Percentiles rank a stretch among this genome's conserved stretches.
phyloP scores from a whole-genome alignment of 1,284 basidiomycete genomes.

The Grifola frondosa region DNA sequence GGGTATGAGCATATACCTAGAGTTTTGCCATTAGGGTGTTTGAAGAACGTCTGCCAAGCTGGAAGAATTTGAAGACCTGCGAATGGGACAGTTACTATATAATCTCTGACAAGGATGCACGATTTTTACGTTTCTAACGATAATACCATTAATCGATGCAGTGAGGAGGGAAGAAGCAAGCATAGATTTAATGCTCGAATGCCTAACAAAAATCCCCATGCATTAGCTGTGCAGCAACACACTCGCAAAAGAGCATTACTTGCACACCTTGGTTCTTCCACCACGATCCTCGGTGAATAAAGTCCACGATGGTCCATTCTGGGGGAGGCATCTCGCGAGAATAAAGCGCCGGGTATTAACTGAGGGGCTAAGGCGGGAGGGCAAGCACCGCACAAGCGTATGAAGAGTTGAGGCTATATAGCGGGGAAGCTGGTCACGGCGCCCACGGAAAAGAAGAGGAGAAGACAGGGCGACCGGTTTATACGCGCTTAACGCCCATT shows the following conservation, averaged over 20 bases:
- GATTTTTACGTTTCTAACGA: no score
- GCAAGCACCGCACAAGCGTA: not conserved
- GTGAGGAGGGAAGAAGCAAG: constrained; percentile 57
- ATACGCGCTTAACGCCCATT: constrained; percentile 1
- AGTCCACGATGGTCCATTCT: constrained; percentile 56
- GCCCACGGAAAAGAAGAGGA: not conserved
- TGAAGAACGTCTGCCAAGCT: constrained; percentile 56
- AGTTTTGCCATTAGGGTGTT: constrained; percentile 48
- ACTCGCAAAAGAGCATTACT: constrained; percentile 12
- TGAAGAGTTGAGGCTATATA: no score
- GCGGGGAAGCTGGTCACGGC: not conserved
- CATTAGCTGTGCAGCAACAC: not conserved
- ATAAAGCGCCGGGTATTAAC: constrained; percentile 11
- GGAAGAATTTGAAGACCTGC: constrained; percentile 64
- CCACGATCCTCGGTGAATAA: constrained; percentile 59
- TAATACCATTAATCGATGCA: constrained; percentile 59
- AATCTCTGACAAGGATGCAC: no score
- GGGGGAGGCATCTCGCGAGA: constrained; percentile 31
- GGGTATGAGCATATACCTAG: constrained; percentile 41
- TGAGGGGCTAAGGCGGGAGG: constrained; percentile 1
- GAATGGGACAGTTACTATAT: not conserved
- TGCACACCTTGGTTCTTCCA: constrained; percentile 62
- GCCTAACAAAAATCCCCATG: constrained; percentile 35
- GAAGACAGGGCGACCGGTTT: not conserved
- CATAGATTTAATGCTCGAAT: constrained; percentile 60